Base-by-base conservation (phyloP, 192 early-diverging fungal genomes). In the Dissophora globulifera region DNA sequence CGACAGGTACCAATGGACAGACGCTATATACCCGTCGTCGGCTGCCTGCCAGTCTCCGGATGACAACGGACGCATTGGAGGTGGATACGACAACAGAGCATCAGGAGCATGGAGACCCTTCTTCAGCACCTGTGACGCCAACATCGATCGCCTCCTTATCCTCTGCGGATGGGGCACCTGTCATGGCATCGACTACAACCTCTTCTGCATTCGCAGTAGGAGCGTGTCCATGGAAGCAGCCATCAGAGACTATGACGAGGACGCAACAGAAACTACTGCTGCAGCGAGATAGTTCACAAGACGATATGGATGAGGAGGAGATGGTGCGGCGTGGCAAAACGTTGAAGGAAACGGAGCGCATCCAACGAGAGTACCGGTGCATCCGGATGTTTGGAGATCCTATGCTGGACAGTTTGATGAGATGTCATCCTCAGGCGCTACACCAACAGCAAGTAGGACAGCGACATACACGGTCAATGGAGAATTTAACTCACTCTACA, bases 191-290 rank as follows among this genome's bases (percentile, higher is more conserved):
- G 19, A 47, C 42, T 2, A 11, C 20, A 0, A n/a, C 63, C 9
- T 2, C 42, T 38, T 5, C 23, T 41, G 30, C 41, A 16, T 23
- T 38, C 35, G 13, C 35, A 38, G 13, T 38, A 13, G 35, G 6
- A 9, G 35, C 35, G 7, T 38, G 57, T 10, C 47, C 72, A 8
- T 66, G 69, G 69, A 62, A 29, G 35, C 35, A 38, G 15, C 32
- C 49, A 31, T 20, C 6, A 23, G 60, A 62, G 11, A 20, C 58
- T 25, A 55, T 56, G 47, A 62, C 72, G 4, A 30, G 72, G 3
- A 76, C 72, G 4, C 72, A 76, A 45, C 72, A 76, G 50, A 76
- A 76, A 23, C 47, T 76, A 1, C 23, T 43, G 23, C 64, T 76
- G 2, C 72, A 76, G 32, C 49, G 58, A 0, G 72, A 51, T 0